These are phyloP conservation scores for Puccinellia tenuiflora DNA, from an alignment of 176 grass and related monocot species.

Conservation along the genomic window DNA sequence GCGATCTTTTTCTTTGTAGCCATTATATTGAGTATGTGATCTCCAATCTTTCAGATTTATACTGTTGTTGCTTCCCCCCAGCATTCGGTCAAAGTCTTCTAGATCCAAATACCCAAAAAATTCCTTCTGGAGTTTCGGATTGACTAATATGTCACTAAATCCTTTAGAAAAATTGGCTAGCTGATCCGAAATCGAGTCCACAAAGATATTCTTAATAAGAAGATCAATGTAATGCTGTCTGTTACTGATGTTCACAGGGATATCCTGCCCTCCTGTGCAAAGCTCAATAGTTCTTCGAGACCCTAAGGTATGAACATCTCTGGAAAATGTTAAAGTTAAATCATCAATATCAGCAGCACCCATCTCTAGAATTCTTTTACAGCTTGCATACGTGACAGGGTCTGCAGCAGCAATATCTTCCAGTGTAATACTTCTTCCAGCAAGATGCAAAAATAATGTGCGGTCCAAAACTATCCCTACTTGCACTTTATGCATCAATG, in stretches of 20 bases:
- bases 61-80: constrained; percentile 60
- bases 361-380: constrained; percentile 90
- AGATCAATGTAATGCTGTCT: constrained; percentile 73
- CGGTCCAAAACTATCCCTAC: constrained; percentile 83
- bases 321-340: constrained; percentile 75
- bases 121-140: constrained; percentile 41
- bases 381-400: constrained; percentile 71
- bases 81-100: constrained; percentile 78
- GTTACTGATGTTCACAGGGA: constrained; percentile 77
- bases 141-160: constrained; percentile 81
- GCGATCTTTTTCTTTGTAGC: constrained; percentile 85
- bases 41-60: constrained; percentile 91
- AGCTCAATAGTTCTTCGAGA: constrained; percentile 70
- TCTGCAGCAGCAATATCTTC: constrained; percentile 87
- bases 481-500: constrained; percentile 98
- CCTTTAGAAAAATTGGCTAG: constrained; percentile 59
- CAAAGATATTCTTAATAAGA: constrained; percentile 82
- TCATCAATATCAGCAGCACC: constrained; percentile 72
- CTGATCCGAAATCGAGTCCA: constrained; percentile 76
- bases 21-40: constrained; percentile 89
- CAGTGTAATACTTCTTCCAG: constrained; percentile 68
- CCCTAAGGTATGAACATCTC: constrained; percentile 73
- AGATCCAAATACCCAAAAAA: constrained; percentile 87
- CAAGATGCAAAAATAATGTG: constrained; percentile 78
- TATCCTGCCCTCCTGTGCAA: constrained; percentile 74